A percentile compares a stretch with the other conserved stretches of the same genome.
phyloP scores from a whole-genome alignment of 2,329 filamentous ascomycete species.

The Fusarium musae region DNA sequence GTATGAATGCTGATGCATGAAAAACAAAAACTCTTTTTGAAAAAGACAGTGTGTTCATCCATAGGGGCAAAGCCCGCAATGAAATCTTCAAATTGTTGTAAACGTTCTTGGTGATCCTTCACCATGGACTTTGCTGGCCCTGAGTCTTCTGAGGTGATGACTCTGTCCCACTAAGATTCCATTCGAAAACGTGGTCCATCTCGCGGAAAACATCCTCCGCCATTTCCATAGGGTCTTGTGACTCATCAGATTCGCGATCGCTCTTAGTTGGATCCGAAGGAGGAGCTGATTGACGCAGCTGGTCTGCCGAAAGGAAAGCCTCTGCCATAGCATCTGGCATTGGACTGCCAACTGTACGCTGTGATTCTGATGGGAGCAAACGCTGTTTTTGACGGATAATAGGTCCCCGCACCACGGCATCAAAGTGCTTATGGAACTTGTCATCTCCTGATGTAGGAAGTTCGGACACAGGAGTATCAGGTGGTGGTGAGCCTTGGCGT shows the following conservation, averaged over 20 bases:
- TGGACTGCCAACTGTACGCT: conserved; percentile 45
- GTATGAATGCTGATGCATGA: background rate
- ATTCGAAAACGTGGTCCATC: conserved; percentile 51
- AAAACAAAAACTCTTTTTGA: background rate
- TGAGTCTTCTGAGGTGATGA: conserved; percentile 26
- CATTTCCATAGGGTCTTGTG: conserved; percentile 50
- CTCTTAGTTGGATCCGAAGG: conserved; percentile 14
- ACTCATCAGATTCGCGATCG: conserved; percentile 29
- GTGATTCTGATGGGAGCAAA: conserved; percentile 56
- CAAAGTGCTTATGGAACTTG: conserved; percentile 61
- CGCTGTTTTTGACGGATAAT: conserved; percentile 41
- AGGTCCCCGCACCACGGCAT: conserved; percentile 53
- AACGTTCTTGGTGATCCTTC: background rate
- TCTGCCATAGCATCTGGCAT: conserved; percentile 42
- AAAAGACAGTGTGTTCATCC: background rate
- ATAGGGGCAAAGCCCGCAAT: background rate
- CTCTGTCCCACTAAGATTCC: conserved; percentile 44
- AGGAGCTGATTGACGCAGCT: conserved; percentile 15
- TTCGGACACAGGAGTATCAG: conserved; percentile 49
- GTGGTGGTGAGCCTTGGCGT: conserved; percentile 57
- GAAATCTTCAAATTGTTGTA: background rate
- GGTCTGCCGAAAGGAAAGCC: conserved; percentile 41
- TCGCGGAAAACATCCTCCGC: conserved; percentile 52
- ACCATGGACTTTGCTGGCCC: conserved; percentile 45
- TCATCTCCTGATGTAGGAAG: conserved; percentile 50